Base-by-base conservation (phyloP, 495 filamentous ascomycete species). In the Beverwykella pulmonaria region DNA sequence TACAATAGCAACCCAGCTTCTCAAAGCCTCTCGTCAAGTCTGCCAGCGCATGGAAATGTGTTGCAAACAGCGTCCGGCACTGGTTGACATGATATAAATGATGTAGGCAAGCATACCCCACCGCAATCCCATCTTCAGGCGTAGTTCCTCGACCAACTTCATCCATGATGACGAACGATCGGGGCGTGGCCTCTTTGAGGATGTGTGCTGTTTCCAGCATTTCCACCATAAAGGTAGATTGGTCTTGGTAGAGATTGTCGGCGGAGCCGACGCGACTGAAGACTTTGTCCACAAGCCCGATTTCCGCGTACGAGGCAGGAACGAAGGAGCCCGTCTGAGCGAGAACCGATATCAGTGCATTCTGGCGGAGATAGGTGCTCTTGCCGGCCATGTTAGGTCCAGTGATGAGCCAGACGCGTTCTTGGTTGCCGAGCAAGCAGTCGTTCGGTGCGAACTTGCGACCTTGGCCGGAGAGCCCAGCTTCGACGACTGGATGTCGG, bases 321-420 rank as follows among this genome's bases (percentile, higher is more conserved):
- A 98, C 93, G 71, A 92, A 98, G 36, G 87, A 92, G 1, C 94
- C 94, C 0, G 90, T 87, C 75, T 98, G 94, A 0, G 95, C 93
- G 9, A 98, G 84, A 60, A 98, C 91, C 5, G 89, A 90, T 70
- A 97, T 95, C 59, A 98, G 80, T 0, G 94, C 94, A 77, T 96
- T 97, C 61, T 97, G 94, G 1, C 95, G 88, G 2, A 98, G 80
- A 73, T 95, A 98, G 0, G 94, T 98, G 73, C 88, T 92, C 78
- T 98, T 98, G 29, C 94, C 94, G 6, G 88, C 95, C 94, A 98
- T 98, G 79, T 98, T 98, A n/a, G 95, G 94, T 5, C 94, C 94
- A 0, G 93, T 97, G 67, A 98, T 90, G 26, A 98, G 83, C 89
- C 91, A 93, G 46, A 92, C 82, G 2, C 84, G 80, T 68, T 93